Evolutionary conservation across 1,139 yeast species (phyloP), one percentile per base, ranked within the genome.

Genomic region (Saccharomyces hybrid): DNA sequence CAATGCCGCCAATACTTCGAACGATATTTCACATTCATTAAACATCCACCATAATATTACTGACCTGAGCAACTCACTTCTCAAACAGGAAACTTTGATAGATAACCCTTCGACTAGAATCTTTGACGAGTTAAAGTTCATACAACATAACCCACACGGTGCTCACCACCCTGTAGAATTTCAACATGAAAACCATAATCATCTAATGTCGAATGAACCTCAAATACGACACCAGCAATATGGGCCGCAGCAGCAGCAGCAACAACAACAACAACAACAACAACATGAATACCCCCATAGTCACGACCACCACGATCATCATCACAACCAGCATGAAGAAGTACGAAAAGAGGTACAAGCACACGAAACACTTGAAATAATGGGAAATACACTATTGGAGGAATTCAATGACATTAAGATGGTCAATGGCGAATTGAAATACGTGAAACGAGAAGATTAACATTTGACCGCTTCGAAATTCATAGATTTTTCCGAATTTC

Each of bases 291-390:
- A 38, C 7, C 42, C 42, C 23, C 42, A 38, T 4, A 38, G 11
- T 16, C 42, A 38, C 2, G 13, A 38, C 13, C 42, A 38, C 23
- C 42, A 38, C 13, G 42, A 7, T 8, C 42, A 34, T n/a, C 8
- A 13, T 8, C 23, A 16, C 23, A 7, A 11, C 23, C 42, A 38
- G 42, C 42, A 38, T 38, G 13, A 38, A 16, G 42, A 38, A 8
- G 42, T 38, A 16, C 42, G 23, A 11, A 38, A 16, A 7, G 25
- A 38, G 11, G 13, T 16, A 8, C 42, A 38, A 8, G 6, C 25
- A 7, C 20, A 38, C n/a, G 32, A 31, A 47, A 13, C 32, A 5
- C 32, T 60, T 56, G 41, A 60, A 54, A 46, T 59, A 58, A 23
- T 56, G 55, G 58, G 48, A 50, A 58, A 55, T 31, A 56, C 5